A percentile compares a stretch with the other conserved stretches of the same genome.
These are phyloP conservation scores for Plantago coronopus DNA, from an alignment of 305 asterid species.

Conservation along the genomic window DNA sequence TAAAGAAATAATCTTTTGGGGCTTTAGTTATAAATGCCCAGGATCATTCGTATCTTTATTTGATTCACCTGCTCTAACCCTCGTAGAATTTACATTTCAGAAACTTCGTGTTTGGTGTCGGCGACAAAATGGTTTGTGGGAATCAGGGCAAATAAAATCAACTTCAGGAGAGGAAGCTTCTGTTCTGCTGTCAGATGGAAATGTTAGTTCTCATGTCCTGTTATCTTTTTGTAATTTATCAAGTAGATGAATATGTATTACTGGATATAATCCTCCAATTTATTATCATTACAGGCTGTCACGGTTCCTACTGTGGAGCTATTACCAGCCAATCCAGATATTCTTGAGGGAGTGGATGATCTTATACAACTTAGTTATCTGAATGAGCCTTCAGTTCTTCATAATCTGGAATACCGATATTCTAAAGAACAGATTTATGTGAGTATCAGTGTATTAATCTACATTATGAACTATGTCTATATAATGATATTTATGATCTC, in stretches of 20 bases:
- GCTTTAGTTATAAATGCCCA: neutral
- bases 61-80: conserved; percentile 18
- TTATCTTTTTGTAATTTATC: conserved; percentile 18
- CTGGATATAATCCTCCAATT: conserved; percentile 23
- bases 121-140: conserved; percentile 50
- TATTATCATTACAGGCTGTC: conserved; percentile 47
- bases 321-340: conserved; percentile 86
- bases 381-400: conserved; percentile 92
- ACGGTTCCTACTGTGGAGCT: conserved; percentile 55
- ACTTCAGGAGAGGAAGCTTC: conserved; percentile 65
- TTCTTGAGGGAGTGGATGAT: conserved; percentile 88
- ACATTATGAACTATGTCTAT: conserved; percentile 17
- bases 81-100: conserved; percentile 35
- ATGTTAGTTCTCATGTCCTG: conserved; percentile 44
- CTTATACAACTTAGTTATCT: conserved; percentile 82
- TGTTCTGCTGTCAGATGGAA: conserved; percentile 58
- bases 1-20: neutral
- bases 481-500: conserved; percentile 7
- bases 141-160: conserved; percentile 59
- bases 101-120: conserved; percentile 72
- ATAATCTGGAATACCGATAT: conserved; percentile 75
- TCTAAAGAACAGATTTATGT: conserved; percentile 67
- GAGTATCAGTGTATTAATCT: conserved; percentile 27
- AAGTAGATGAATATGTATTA: conserved; percentile 10
- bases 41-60: neutral